phyloP scores from a whole-genome alignment of 108 stramenopile species.

The Nannochloropsis salina region DNA sequence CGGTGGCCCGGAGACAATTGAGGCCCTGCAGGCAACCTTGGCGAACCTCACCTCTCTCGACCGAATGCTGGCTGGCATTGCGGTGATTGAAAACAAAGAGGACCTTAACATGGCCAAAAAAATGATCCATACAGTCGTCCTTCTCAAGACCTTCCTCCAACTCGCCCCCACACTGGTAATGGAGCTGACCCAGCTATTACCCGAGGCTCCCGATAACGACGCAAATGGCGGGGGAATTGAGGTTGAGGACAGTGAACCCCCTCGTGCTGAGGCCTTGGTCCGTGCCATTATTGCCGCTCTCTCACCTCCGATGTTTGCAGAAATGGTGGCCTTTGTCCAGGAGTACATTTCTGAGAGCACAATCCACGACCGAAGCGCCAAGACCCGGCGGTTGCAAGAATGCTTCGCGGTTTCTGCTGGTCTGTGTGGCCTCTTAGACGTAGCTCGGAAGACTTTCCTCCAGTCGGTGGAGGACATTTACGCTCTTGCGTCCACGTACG shows the following conservation, averaged over 20 bases:
- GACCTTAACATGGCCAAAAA: neutral
- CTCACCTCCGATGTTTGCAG: slow-evolving; percentile 33
- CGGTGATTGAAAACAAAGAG: neutral
- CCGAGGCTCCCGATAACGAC: neutral
- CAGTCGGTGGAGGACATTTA: slow-evolving; percentile 55
- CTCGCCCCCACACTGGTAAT: slow-evolving; percentile 5
- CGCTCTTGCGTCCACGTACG: slow-evolving; percentile 24
- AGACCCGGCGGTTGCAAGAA: slow-evolving; percentile 44
- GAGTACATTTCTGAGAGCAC: slow-evolving; percentile 38
- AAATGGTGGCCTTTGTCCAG: slow-evolving; percentile 33
- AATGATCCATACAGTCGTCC: slow-evolving; percentile 33
- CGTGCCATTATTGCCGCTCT: slow-evolving; percentile 40
- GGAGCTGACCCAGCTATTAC: neutral
- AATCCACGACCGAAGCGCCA: slow-evolving; percentile 34
- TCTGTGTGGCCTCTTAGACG: slow-evolving; percentile 48
- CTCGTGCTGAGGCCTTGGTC: slow-evolving; percentile 25
- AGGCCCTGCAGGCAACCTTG: neutral
- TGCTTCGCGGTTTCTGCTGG: slow-evolving; percentile 50
- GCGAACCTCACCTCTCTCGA: slow-evolving; percentile 49
- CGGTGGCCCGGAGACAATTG: slow-evolving; percentile 24
- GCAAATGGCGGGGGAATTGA: neutral
- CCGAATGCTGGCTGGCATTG: slow-evolving; percentile 49
- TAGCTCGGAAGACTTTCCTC: slow-evolving; percentile 45
- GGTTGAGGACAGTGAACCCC: neutral
- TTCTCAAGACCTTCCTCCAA: slow-evolving; percentile 27